Base-by-base conservation (phyloP, 805 yeast genomes). In the Zygosaccharomyces bailii region DNA sequence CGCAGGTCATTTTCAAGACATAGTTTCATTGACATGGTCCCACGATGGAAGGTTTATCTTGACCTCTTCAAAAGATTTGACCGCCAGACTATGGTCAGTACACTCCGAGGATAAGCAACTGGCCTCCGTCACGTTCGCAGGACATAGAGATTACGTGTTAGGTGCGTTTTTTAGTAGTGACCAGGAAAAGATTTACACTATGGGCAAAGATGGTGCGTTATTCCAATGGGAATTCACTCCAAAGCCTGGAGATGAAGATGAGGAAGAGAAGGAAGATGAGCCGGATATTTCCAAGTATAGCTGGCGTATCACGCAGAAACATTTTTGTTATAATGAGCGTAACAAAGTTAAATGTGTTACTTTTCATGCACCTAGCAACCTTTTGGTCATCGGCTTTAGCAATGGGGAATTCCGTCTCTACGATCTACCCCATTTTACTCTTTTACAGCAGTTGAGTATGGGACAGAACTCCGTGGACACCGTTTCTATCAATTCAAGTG, bases 141-240 rank as follows among this genome's bases (percentile, higher is more conserved):
- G 99, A 2, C 99, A 93, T 63, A 75, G 91, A 52, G 98, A 91
- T 63, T 79, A 84, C 47, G 96, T 93, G 1, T 67, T 90, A 34
- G 80, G 79, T 36, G 96, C 98, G 1, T 91, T 87, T 56, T 93
- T 93, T 68, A 81, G 85, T 55, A 75, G 75, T n/a, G 78, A 81
- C 44, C 99, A 93, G 68, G 97, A 93, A 60, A 77, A 80, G 46
- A 87, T 93, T 38, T 91, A 88, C 60, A 90, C 98, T 0, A 75
- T 93, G 13, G 86, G 96, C 61, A 86, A 85, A 63, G 99, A 93
- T 60, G 99, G 98, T 44, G 96, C 99, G 0, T 69, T 91, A 44
- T 86, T 90, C 61, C 78, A 78, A 57, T 93, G 99, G 98, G 89
- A 87, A 60, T 93, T 85, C 61, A 75, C 84, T 2, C 76, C 76